Evolutionary conservation across 306 rosid genomes (phyloP), one percentile per base, ranked within the genome.

Genomic region (Geum urbanum): DNA sequence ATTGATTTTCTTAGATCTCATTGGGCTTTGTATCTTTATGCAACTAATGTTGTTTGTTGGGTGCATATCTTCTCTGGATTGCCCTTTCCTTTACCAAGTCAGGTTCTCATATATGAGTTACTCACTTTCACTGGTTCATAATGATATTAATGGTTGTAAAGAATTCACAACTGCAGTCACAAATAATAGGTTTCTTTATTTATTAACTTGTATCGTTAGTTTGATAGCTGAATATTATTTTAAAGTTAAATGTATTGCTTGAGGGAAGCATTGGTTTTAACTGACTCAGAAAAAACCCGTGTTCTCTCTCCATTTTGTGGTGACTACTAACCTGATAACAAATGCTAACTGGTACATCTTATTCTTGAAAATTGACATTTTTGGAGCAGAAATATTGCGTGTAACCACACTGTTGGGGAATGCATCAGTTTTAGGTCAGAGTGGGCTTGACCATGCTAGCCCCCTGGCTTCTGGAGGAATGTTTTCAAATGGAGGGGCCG

Each of bases 331-430:
- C 99, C 77, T 87, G 86, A 79, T 87, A 87, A 91, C 91, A 77
- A 95, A 86, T 95, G 97, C 97, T 95, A 88, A 92, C 96, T 80
- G 98, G 96, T 92, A 89, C 95, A 87, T 92, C 86, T 91, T 88
- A 76, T 88, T 86, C 96, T 92, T 92, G 98, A 71, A 92, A 89
- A 92, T 89, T 92, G 98, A 89, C 97, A 87, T 95, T 94, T 88
- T 87, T 95, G 97, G 97, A 95, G 97, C 99, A 95, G 99, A 95
- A 95, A 91, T 95, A 83, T 78, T 89, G 97, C 99, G 99, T 91
- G 99, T 95, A 89, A 95, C 99, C 80, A 87, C 96, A 72, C 91
- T 95, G 90, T 84, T 94, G 95, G 97, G 97, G 97, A 94, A 91
- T 82, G 97, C 99, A 87, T 95, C 99, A 89, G 96, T 91, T 85